Percentiles rank a stretch among this genome's conserved stretches.
These are phyloP conservation scores for Hypomyces rosellus DNA, from an alignment of 2,329 filamentous ascomycete species.

Conservation along the genomic window DNA sequence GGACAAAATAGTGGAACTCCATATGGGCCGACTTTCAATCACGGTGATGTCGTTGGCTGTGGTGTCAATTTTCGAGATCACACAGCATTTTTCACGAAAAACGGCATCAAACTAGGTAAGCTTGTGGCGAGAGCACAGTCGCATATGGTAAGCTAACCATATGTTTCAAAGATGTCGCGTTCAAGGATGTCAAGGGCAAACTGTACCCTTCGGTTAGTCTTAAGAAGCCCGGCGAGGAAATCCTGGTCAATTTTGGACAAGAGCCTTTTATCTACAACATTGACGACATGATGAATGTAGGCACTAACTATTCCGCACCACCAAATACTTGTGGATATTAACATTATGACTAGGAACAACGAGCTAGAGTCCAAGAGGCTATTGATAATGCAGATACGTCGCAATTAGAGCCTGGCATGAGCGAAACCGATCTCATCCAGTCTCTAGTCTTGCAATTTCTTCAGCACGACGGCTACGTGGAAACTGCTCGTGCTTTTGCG, in stretches of 20 bases:
- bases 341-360: slow-evolving; percentile 46
- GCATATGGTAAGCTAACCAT: slow-evolving; percentile 4
- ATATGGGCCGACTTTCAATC: slow-evolving; percentile 51
- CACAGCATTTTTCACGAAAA: slow-evolving; percentile 64
- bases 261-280: slow-evolving; percentile 87
- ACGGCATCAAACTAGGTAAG: slow-evolving; percentile 51
- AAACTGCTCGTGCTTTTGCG: slow-evolving; percentile 83
- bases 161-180: slow-evolving; percentile 54
- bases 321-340: too few species aligned
- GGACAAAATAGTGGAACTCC: slow-evolving; percentile 50
- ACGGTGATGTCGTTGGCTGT: slow-evolving; percentile 56
- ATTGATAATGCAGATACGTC: slow-evolving; percentile 55
- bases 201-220: slow-evolving; percentile 64
- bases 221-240: slow-evolving; percentile 56
- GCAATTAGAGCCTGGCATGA: slow-evolving; percentile 54
- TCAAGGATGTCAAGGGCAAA: slow-evolving; percentile 57
- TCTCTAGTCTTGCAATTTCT: slow-evolving; percentile 79
- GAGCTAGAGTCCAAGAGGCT: slow-evolving; percentile 49
- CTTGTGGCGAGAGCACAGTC: slow-evolving; percentile 4
- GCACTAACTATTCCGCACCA: not conserved
- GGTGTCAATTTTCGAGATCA: slow-evolving; percentile 60
- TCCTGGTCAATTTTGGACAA: slow-evolving; percentile 62
- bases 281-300: slow-evolving; percentile 74
- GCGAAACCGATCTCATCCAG: slow-evolving; percentile 75
- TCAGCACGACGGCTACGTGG: slow-evolving; percentile 91